Conservation (phyloP, 345 rosid species). For the Adansonia digitata region DNA sequence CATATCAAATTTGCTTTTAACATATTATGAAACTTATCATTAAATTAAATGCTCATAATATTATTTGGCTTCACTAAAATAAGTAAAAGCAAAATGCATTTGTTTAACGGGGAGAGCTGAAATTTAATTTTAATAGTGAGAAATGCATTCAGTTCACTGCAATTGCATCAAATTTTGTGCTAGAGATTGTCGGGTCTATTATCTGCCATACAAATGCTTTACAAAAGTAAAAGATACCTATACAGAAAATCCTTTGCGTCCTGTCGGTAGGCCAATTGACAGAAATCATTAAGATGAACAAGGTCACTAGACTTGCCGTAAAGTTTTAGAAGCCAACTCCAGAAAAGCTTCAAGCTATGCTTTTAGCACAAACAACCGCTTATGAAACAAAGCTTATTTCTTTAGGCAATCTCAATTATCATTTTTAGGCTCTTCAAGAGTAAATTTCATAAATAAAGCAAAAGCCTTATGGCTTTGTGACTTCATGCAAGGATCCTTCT, state of each 20-base stretch:
- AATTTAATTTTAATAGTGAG: no score
- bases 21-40: no score
- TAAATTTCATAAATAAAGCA: constrained; percentile 9
- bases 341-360: neutral
- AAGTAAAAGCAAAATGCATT: no score
- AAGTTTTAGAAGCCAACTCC: neutral
- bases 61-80: no score
- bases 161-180: constrained; percentile 15
- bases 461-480: constrained; percentile 5
- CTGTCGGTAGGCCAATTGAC: constrained; percentile 6
- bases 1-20: no score
- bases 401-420: constrained; percentile 13
- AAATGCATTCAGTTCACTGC: no score
- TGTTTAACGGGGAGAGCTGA: no score
- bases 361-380: constrained; percentile 13
- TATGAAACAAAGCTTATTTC: constrained; percentile 1
- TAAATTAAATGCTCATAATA: no score
- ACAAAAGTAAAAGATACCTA: constrained; percentile 6
- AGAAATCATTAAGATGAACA: constrained; percentile 1
- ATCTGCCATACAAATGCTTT: constrained; percentile 8
- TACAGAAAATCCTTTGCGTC: constrained; percentile 6
- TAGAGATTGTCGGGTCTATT: constrained; percentile 20
- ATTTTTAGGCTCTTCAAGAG: constrained; percentile 9
- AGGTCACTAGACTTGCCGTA: constrained; percentile 14
- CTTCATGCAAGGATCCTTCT: constrained; percentile 14